A percentile compares a stretch with the other conserved stretches of the same genome.
Evolutionary conservation across 495 filamentous ascomycete genomes (phyloP).

Genomic region (Trichoderma erinaceum): DNA sequence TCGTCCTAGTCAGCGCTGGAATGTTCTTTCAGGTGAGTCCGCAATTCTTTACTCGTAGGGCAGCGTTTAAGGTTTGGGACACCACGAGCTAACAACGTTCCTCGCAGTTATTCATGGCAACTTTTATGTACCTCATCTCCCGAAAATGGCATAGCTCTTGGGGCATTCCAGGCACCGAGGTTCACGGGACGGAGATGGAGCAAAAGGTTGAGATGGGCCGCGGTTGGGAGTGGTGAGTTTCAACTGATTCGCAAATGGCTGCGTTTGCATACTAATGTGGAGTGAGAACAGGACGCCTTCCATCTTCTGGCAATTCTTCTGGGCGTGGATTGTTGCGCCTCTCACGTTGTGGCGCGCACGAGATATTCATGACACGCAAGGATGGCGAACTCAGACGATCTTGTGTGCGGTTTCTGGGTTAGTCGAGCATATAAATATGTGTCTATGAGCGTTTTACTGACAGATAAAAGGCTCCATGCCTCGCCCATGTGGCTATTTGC

Average conservation of each 20-base stretch:
- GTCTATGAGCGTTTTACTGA: slow-evolving; percentile 9
- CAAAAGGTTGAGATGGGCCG: slow-evolving; percentile 36
- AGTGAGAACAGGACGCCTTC: slow-evolving; percentile 50
- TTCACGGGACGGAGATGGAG: slow-evolving; percentile 45
- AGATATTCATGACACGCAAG: slow-evolving; percentile 56
- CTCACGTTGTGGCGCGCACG: slow-evolving; percentile 37
- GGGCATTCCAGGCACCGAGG: slow-evolving; percentile 38
- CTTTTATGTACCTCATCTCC: slow-evolving; percentile 59
- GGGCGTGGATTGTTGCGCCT: slow-evolving; percentile 52
- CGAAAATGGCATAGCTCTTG: slow-evolving; percentile 53
- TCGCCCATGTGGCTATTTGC: slow-evolving; percentile 61
- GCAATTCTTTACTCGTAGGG: background rate
- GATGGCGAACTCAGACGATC: slow-evolving; percentile 62
- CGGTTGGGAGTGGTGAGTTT: slow-evolving; percentile 56
- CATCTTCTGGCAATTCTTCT: slow-evolving; percentile 57
- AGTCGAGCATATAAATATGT: slow-evolving; percentile 16
- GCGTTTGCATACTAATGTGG: background rate
- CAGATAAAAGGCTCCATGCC: slow-evolving; percentile 47
- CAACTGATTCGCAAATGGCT: background rate
- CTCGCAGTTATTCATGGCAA: slow-evolving; percentile 48
- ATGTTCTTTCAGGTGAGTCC: slow-evolving; percentile 45
- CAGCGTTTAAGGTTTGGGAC: slow-evolving; percentile 9
- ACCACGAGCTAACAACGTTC: slow-evolving; percentile 15
- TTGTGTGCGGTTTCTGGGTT: slow-evolving; percentile 52
- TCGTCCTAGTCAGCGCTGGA: slow-evolving; percentile 44